Conservation (phyloP, 768 basidiomycete genomes). For the Phaeotremella skinneri region DNA sequence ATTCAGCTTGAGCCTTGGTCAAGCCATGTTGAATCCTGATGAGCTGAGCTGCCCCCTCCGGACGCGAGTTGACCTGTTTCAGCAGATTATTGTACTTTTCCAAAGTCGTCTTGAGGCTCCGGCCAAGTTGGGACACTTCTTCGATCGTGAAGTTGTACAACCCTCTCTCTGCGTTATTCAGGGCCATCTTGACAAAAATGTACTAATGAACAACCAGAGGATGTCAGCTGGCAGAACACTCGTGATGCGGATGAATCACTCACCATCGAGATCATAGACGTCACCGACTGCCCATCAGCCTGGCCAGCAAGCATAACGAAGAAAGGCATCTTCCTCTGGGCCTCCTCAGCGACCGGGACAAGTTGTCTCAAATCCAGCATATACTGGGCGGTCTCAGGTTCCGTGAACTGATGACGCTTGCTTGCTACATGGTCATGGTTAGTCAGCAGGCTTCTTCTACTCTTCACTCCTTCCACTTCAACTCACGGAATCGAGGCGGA, state of each 20-base stretch:
- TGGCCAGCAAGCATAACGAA: conserved; percentile 9
- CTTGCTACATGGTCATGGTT: neutral
- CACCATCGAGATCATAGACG: conserved; percentile 11
- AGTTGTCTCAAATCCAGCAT: conserved; percentile 9
- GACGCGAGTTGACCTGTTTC: conserved; percentile 13
- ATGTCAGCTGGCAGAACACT: neutral
- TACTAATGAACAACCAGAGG: conserved; percentile 15
- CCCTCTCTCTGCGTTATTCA: conserved; percentile 19
- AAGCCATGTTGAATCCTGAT: neutral
- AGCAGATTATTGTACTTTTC: conserved; percentile 9
- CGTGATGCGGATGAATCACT: neutral
- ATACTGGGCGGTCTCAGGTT: conserved; percentile 6
- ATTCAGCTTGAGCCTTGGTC: neutral
- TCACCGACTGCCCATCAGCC: neutral
- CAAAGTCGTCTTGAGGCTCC: conserved; percentile 6
- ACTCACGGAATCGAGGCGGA: neutral
- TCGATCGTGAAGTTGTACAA: conserved; percentile 11
- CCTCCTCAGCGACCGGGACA: conserved; percentile 13
- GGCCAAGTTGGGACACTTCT: conserved; percentile 10
- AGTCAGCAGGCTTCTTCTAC: neutral
- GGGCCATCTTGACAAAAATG: conserved; percentile 15
- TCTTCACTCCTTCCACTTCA: neutral
- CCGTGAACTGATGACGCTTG: neutral
- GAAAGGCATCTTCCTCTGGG: conserved; percentile 10
- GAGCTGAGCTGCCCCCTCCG: conserved; percentile 9